phyloP scores from a whole-genome alignment of 805 yeast genomes.

The Pichia scutulata region DNA sequence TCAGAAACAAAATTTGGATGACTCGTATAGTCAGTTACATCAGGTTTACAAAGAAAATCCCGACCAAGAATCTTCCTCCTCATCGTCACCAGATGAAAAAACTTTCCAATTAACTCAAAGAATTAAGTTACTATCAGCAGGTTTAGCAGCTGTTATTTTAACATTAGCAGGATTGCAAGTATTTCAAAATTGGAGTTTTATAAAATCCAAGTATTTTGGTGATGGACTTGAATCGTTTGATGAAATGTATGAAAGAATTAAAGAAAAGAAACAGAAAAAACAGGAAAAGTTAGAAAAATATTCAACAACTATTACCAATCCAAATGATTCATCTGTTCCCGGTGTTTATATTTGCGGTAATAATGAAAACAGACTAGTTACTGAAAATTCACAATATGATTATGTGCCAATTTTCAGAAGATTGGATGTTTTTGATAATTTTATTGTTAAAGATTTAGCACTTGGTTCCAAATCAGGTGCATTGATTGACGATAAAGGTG shows the following conservation, averaged over 20 bases:
- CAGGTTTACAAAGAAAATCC: neutral
- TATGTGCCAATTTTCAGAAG: constrained; percentile 50
- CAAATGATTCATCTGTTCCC: constrained; percentile 36
- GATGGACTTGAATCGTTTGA: constrained; percentile 31
- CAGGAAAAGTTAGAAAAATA: constrained; percentile 14
- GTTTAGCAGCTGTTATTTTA: constrained; percentile 33
- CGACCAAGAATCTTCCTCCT: neutral
- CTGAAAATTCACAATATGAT: constrained; percentile 9
- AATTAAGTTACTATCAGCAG: constrained; percentile 37
- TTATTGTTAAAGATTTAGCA: constrained; percentile 47
- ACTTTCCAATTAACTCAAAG: constrained; percentile 36
- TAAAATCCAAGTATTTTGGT: constrained; percentile 30
- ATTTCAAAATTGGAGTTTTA: constrained; percentile 29
- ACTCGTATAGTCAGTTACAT: constrained; percentile 2
- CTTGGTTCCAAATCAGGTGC: constrained; percentile 41
- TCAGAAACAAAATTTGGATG: constrained; percentile 8
- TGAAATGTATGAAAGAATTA: constrained; percentile 30
- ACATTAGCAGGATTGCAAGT: constrained; percentile 35
- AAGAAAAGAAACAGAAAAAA: constrained; percentile 16
- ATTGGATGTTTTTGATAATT: constrained; percentile 55
- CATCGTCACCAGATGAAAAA: constrained; percentile 12
- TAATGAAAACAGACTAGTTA: constrained; percentile 33
- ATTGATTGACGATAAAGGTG: constrained; percentile 63
- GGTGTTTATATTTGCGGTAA: constrained; percentile 64
- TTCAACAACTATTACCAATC: constrained; percentile 25